These are phyloP conservation scores for Cladophialophora psammophila DNA, from an alignment of 2,329 filamentous ascomycete genomes.

Conservation along the genomic window DNA sequence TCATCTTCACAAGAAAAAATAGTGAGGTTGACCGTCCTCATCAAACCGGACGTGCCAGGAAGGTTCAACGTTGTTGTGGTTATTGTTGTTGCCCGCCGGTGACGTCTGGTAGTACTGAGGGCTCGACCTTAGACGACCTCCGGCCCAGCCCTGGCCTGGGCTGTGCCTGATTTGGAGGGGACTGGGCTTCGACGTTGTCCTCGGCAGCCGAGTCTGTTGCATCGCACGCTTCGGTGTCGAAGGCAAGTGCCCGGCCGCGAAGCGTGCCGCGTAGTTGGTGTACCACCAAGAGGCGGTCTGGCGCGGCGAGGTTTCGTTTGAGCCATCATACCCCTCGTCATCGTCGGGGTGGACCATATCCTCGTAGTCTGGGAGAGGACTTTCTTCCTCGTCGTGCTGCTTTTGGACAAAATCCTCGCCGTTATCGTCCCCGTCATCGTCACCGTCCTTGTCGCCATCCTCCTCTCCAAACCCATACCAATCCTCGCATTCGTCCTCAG, in stretches of 20 bases:
- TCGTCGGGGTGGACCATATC: neutral
- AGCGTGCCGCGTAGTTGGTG: neutral
- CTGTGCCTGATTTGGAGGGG: neutral
- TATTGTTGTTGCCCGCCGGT: no score
- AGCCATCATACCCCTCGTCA: neutral
- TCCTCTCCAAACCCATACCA: no score
- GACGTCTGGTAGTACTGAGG: neutral
- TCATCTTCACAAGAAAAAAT: no score
- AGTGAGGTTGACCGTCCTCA: no score
- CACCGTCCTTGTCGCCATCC: neutral
- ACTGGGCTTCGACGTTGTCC: neutral
- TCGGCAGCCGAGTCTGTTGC: neutral
- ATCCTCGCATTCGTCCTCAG: neutral
- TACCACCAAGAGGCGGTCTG: neutral
- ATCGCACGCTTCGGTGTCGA: neutral
- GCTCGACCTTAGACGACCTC: neutral
- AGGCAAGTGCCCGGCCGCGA: neutral
- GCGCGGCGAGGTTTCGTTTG: neutral
- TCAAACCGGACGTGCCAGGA: no score
- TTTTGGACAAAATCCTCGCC: neutral
- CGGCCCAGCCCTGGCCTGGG: neutral
- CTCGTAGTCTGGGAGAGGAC: conserved; percentile 1
- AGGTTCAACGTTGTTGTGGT: no score
- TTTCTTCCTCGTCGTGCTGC: conserved; percentile 3
- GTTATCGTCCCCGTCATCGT: neutral